Evolutionary conservation across 345 rosid genomes (phyloP).

Genomic region (Pistacia atlantica): DNA sequence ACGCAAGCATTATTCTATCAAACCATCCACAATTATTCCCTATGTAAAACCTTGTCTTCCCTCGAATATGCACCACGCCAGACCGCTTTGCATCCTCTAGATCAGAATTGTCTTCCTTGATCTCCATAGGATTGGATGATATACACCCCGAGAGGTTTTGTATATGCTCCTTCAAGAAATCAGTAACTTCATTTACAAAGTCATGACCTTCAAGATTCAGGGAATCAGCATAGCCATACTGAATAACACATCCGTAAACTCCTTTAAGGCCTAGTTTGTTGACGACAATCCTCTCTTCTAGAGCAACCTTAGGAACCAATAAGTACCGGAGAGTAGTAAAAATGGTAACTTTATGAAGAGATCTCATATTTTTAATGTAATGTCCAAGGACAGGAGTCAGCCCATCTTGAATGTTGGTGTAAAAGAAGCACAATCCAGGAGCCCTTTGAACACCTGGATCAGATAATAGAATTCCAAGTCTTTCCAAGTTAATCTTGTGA

Average conservation of each 20-base stretch:
- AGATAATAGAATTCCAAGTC: slow-evolving; percentile 54
- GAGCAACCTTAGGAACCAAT: slow-evolving; percentile 62
- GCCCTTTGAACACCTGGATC: slow-evolving; percentile 75
- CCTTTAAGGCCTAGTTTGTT: slow-evolving; percentile 44
- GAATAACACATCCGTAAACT: slow-evolving; percentile 58
- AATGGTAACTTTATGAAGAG: slow-evolving; percentile 76
- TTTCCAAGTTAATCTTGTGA: slow-evolving; percentile 59
- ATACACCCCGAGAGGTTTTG: slow-evolving; percentile 17
- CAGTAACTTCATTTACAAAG: slow-evolving; percentile 47
- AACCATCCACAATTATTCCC: slow-evolving; percentile 51
- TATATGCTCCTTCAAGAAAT: slow-evolving; percentile 39
- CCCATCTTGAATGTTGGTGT: slow-evolving; percentile 81
- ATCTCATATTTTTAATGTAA: slow-evolving; percentile 73
- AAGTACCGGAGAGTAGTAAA: slow-evolving; percentile 70
- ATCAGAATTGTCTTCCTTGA: slow-evolving; percentile 39
- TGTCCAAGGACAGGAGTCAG: slow-evolving; percentile 80
- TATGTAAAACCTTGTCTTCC: slow-evolving; percentile 63
- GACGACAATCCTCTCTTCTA: slow-evolving; percentile 49
- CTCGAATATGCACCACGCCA: slow-evolving; percentile 57
- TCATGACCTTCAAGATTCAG: slow-evolving; percentile 55
- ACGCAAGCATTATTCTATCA: slow-evolving; percentile 52
- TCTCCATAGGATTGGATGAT: slow-evolving; percentile 18
- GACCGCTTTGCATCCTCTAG: slow-evolving; percentile 45
- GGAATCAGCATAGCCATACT: slow-evolving; percentile 68
- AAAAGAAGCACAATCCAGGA: slow-evolving; percentile 81